Base-by-base conservation (phyloP, 2,329 filamentous ascomycete genomes). In the Chaetomiaceae sp. region DNA sequence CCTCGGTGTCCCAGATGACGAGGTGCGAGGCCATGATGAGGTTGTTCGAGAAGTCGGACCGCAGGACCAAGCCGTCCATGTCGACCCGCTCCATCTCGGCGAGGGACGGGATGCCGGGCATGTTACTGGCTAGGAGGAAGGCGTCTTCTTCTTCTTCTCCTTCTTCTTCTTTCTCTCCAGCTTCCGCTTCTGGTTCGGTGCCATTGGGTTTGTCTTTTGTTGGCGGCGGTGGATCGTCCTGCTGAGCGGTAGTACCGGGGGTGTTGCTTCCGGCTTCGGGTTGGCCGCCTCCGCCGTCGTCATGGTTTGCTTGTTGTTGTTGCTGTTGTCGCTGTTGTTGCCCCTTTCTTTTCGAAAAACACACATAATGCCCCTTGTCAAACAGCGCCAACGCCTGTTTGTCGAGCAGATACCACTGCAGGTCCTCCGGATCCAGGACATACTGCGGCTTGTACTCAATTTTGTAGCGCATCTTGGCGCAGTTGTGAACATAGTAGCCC, bases 381-480 rank as follows among this genome's bases (percentile, higher is more conserved):
- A 79, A 71, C 8, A 78, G 61, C 2, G 62, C 67, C 42, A 84
- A 65, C 1, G 81, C 64, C 3, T 74, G 69, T 32, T 75, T 69
- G 58, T 84, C 77, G 18, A 89, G 66, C 0, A 73, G 71, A 57
- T 84, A 74, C 86, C 86, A 90, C 8, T 70, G 65, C 57, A 85
- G 73, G 0, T 76, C 78, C 56, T 84, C 80, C 0, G 86, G 85
- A 58, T 91, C 86, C 10, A 92, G 75, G 10, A 94, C 77, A 62
- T 85, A 81, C 64, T 90, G 86, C 1, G 87, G 88, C 10, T 77
- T 75, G 66, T 88, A 94, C 64, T 90, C 85, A 53, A 84, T 86
- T 73, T 94, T 94, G 73, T 94, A 94, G 61, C 78, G 77, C 89
- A 94, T 92, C 73, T 94, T 94, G 48, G 80, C 76, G 63, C 88